These are phyloP conservation scores for Lentinula boryana DNA, from an alignment of 768 basidiomycete genomes.

Conservation along the genomic window DNA sequence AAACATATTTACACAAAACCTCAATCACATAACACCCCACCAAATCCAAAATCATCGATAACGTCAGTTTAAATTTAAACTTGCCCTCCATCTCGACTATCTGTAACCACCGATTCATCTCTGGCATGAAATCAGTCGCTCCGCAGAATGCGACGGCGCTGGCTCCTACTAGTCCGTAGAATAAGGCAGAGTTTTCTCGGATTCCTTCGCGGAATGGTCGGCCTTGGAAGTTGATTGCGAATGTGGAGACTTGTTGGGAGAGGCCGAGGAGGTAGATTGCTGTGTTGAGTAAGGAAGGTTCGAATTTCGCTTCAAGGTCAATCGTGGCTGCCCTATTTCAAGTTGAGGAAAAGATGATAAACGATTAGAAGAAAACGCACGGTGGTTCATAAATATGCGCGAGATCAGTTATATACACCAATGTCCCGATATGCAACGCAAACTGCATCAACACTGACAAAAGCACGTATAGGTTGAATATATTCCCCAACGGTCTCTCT, in stretches of 20 bases:
- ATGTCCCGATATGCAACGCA: constrained; percentile 81
- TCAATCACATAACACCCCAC: constrained; percentile 85
- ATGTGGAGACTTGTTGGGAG: constrained; percentile 97
- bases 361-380: constrained; percentile 33
- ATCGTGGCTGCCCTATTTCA: constrained; percentile 59
- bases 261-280: constrained; percentile 94
- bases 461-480: constrained; percentile 95
- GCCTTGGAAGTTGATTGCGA: constrained; percentile 98
- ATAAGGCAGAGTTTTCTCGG: constrained; percentile 90
- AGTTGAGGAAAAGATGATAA: not conserved
- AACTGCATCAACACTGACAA: constrained; percentile 91
- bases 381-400: constrained; percentile 71
- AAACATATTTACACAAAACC: constrained; percentile 72
- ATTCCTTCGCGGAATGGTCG: constrained; percentile 98
- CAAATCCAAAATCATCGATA: constrained; percentile 76
- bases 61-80: constrained; percentile 81
- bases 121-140: constrained; percentile 91
- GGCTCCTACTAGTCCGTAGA: constrained; percentile 87
- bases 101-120: constrained; percentile 94
- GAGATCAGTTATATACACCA: constrained; percentile 91
- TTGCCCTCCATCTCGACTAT: constrained; percentile 81
- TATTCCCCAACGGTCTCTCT: constrained; percentile 90
- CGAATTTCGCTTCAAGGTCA: constrained; percentile 95
- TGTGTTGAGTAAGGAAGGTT: constrained; percentile 91
- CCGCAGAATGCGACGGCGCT: constrained; percentile 89